Base-by-base conservation (phyloP, 2,329 filamentous ascomycete genomes). In the Fusarium acutatum region DNA sequence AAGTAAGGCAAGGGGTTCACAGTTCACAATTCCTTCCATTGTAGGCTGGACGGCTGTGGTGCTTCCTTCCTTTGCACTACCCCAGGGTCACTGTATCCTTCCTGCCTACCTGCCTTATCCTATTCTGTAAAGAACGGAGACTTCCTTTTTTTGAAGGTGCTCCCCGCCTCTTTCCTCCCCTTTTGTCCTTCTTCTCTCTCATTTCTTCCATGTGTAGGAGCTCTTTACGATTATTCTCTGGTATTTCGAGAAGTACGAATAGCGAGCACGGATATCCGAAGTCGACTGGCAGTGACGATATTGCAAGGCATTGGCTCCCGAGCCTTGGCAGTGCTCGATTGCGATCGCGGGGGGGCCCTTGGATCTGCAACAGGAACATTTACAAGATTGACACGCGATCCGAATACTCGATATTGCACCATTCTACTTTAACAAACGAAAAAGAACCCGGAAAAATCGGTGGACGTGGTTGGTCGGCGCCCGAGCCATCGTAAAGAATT, bases 261-360 rank as follows among this genome's bases (percentile, higher is more conserved):
- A 53, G 30, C 57, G 50, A 74, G 67, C 67, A 73, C 67, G 52
- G 67, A 61, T 60, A 68, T 53, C 43, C 64, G 37, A 64, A 61
- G 28, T 56, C 56, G 54, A 59, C n/a, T 47, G 65, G 40, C 46
- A 56, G 64, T 54, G 54, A 58, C 58, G 49, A 56, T 47, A 58
- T 37, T 40, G 37, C 35, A 61, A 72, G 63, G 64, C 60, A 57
- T 69, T 74, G 69, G 72, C 72, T 75, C 73, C 72, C 72, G 72
- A 74, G 71, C 73, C 75, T 76, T 75, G 72, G 75, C 75, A 73
- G 50, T 60, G 54, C 66, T 50, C 54, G 62, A 62, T 75, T 76
- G 75, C 75, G 67, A 76, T 72, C 63, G 67, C 61, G 49, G 67
- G 76, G 71, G 71, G 65, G 65, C 60, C 58, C 43, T 66, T 34